phyloP scores from a whole-genome alignment of 2,329 filamentous ascomycete genomes.

The Hypomyces rosellus region DNA sequence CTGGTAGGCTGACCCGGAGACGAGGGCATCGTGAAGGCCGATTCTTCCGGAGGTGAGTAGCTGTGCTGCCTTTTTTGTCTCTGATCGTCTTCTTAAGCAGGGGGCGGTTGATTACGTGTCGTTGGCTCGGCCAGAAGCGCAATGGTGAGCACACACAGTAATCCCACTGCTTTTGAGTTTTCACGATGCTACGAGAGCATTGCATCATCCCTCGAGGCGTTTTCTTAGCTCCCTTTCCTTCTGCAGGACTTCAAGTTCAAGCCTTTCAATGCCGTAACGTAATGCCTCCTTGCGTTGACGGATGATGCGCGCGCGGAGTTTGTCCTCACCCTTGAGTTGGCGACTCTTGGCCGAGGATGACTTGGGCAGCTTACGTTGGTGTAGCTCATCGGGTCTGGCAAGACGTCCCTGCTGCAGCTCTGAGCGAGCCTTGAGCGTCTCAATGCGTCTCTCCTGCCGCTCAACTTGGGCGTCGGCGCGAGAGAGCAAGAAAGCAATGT shows the following conservation, averaged over 20 bases:
- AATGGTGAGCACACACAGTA: not conserved
- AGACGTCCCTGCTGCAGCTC: conserved; percentile 74
- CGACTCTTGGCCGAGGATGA: conserved; percentile 10
- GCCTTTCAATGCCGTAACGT: conserved; percentile 76
- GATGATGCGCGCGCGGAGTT: conserved; percentile 52
- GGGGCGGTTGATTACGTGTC: not conserved
- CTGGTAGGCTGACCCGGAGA: conserved; percentile 3
- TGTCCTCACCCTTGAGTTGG: conserved; percentile 47
- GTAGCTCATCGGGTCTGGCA: conserved; percentile 19
- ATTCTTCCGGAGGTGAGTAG: conserved; percentile 2
- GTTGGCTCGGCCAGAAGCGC: not conserved
- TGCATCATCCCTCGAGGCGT: conserved; percentile 35
- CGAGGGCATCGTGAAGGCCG: conserved; percentile 12
- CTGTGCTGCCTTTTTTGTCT: not conserved
- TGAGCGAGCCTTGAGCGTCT: conserved; percentile 73
- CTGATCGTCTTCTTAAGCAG: not conserved
- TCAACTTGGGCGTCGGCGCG: conserved; percentile 80
- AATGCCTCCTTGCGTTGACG: conserved; percentile 78
- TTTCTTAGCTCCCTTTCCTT: conserved; percentile 55
- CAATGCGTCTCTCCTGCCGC: conserved; percentile 74
- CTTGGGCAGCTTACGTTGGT: not conserved
- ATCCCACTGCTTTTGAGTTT: not conserved
- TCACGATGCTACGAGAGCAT: not conserved
- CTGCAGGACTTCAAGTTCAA: conserved; percentile 82
- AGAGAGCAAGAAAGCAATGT: conserved; percentile 69